A percentile compares a stretch with the other conserved stretches of the same genome.
phyloP scores from a whole-genome alignment of 2,329 filamentous ascomycete species.

The Fusarium poae region DNA sequence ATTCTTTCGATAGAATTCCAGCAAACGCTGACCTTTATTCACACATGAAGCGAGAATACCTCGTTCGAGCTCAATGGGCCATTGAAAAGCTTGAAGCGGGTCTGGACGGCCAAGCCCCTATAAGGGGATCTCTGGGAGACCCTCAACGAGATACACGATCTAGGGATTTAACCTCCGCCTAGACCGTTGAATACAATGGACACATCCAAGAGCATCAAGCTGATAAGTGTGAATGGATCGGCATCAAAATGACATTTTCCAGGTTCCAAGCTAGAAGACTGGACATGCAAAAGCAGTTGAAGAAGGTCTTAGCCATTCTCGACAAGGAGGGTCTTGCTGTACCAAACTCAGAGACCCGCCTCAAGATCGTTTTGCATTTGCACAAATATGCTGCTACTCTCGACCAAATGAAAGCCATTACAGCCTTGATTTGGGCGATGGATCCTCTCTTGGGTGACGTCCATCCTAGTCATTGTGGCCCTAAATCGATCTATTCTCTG shows the following conservation, averaged over 20 bases:
- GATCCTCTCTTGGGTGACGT: slow-evolving; percentile 32
- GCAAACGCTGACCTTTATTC: not conserved
- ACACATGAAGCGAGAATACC: not conserved
- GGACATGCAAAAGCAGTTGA: not conserved
- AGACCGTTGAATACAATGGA: slow-evolving; percentile 21
- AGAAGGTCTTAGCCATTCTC: slow-evolving; percentile 15
- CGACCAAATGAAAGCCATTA: slow-evolving; percentile 17
- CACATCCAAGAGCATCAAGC: slow-evolving; percentile 23
- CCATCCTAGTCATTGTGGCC: slow-evolving; percentile 36
- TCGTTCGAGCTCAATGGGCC: slow-evolving; percentile 16
- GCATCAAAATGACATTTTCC: slow-evolving; percentile 34
- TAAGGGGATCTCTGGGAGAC: not conserved
- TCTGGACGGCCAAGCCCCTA: not conserved
- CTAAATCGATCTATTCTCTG: slow-evolving; percentile 29
- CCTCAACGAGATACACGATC: not conserved
- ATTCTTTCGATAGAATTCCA: not conserved
- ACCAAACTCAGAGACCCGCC: slow-evolving; percentile 24
- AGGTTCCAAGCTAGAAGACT: not conserved
- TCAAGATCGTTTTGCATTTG: slow-evolving; percentile 12
- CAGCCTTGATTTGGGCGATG: slow-evolving; percentile 31
- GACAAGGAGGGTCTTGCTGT: slow-evolving; percentile 17
- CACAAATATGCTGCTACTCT: not conserved
- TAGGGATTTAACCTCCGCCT: not conserved
- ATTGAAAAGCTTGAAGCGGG: slow-evolving; percentile 10
- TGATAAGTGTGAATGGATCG: slow-evolving; percentile 29